Conservation (phyloP, 306 rosid species). For the Elaeagnus macrophylla region DNA sequence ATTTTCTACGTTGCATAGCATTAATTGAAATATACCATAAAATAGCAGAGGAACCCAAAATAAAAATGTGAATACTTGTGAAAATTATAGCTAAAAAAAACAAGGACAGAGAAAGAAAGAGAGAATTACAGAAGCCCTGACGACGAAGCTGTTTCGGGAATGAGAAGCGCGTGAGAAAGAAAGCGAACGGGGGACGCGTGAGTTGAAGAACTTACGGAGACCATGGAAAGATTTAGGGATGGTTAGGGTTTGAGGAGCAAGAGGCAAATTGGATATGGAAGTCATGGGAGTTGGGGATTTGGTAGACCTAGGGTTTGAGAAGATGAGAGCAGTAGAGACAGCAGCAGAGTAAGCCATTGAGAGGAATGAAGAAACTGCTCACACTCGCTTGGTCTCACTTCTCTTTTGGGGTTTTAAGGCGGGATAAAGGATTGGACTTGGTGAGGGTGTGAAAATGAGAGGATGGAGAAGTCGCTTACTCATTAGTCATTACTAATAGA, state of each 20-base stretch:
- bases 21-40: background rate
- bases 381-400: background rate
- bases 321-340: slow-evolving; percentile 47
- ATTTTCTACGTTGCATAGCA: too few relatives aligned
- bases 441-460: too few relatives aligned
- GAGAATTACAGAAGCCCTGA: slow-evolving; percentile 52
- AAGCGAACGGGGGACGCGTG: slow-evolving; percentile 34
- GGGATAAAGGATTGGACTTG: background rate
- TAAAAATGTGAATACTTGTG: background rate
- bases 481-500: too few relatives aligned
- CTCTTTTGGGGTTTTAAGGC: background rate
- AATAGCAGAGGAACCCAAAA: background rate
- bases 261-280: slow-evolving; percentile 22
- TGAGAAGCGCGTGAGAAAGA: slow-evolving; percentile 31
- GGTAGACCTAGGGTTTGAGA: slow-evolving; percentile 48
- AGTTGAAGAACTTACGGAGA: slow-evolving; percentile 49
- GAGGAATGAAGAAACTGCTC: background rate
- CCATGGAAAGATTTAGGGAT: slow-evolving; percentile 56
- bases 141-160: slow-evolving; percentile 43
- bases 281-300: slow-evolving; percentile 25
- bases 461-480: too few relatives aligned
- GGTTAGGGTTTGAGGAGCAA: slow-evolving; percentile 38
- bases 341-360: slow-evolving; percentile 55
- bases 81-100: too few relatives aligned
- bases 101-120: too few relatives aligned